Evolutionary conservation across 441 rosid species (phyloP), one percentile per base, ranked within the genome.

Genomic region (Populus hybrid): DNA sequence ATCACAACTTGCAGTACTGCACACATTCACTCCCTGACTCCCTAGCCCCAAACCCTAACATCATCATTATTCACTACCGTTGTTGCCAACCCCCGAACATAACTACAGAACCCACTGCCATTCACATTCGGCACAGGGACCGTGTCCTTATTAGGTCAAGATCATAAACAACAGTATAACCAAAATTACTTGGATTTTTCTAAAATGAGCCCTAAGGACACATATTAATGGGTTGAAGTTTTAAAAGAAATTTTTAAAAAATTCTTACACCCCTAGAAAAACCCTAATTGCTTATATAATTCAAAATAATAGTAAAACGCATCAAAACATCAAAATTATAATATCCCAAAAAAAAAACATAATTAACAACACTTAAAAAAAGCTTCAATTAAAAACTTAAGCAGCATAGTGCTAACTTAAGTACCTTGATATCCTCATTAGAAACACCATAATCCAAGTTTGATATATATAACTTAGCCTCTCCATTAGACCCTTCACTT

Each of bases 401-500:
- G 14, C 23, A 53, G 2, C 21, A 20, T 18, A 53, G 21, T 53
- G 63, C 4, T 53, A 6, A 20, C 23, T 53, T 53, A 53, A 9
- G 20, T 33, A 93, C 97, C 95, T 94, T 89, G 63, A 94, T 84
- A 75, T 94, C 99, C 61, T 87, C 91, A 78, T 89, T 92, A 61
- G 97, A 89, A 56, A 94, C 97, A 9, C 93, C 97, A 76, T 88
- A 88, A n/a, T 94, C 94, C 83, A 93, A 77, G 84, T 94, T 93
- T 2, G 97, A 94, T 10, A 94, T 76, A 80, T 90, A 93, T 7
- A 94, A 91, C 90, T 90, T 94, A 29, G 93, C 87, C 78, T 90
- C 94, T 35, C n/a, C 40, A 28, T 40, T 33, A 7, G 42, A n/a
- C 63, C 66, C 45, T 20, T 63, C 83, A 61, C n/a, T 24, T 23